Conservation (phyloP, 129 eudicot species). For the Arctium minus region DNA sequence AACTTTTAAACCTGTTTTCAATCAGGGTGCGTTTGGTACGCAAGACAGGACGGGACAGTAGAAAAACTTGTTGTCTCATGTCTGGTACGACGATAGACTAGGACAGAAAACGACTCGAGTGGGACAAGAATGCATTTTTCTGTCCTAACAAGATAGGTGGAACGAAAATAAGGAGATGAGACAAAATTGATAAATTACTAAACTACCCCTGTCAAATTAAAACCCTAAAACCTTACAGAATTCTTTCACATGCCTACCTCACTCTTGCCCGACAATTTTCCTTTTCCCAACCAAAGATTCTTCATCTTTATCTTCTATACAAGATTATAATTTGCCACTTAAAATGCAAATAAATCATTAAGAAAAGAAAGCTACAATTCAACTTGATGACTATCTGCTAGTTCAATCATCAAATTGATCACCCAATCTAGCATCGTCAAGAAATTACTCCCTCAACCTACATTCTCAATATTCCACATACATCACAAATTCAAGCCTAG, state of each 20-base stretch:
- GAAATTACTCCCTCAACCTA: background rate
- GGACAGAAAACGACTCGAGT: no score
- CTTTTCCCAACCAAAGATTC: background rate
- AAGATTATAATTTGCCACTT: background rate
- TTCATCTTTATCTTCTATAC: background rate
- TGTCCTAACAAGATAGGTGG: background rate
- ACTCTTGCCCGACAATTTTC: background rate
- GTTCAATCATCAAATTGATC: background rate
- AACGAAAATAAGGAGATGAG: background rate
- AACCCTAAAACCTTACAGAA: background rate
- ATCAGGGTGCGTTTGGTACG: background rate
- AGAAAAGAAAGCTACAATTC: constrained; percentile 1
- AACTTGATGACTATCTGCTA: background rate
- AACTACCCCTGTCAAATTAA: background rate
- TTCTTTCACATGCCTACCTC: background rate
- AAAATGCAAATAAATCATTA: background rate
- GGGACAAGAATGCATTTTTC: no score
- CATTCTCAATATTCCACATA: background rate
- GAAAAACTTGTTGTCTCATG: no score
- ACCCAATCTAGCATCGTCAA: background rate
- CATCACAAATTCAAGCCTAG: background rate
- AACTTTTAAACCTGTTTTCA: no score
- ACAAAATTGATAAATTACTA: background rate
- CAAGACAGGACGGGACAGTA: no score
- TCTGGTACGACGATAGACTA: background rate